These are phyloP conservation scores for Kwoniella dejecticola DNA, from an alignment of 768 basidiomycete genomes.

Conservation along the genomic window DNA sequence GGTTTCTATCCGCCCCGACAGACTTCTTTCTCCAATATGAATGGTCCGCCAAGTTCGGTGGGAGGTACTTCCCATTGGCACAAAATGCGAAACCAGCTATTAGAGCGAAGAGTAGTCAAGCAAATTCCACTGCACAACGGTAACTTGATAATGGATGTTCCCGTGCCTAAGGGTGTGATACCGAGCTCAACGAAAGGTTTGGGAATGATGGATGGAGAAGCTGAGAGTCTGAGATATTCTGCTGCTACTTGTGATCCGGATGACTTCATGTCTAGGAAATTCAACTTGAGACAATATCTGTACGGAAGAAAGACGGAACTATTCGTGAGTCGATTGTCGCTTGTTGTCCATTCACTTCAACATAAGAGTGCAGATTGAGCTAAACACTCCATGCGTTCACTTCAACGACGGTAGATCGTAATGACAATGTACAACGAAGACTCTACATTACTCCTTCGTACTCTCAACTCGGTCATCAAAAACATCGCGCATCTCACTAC, in stretches of 20 bases:
- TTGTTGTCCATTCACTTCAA: too few relatives aligned
- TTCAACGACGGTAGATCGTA: constrained; percentile 48
- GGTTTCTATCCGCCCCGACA: constrained; percentile 30
- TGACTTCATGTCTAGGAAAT: constrained; percentile 63
- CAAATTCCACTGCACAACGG: constrained; percentile 79
- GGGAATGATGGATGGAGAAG: constrained; percentile 49
- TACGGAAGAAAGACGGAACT: constrained; percentile 59
- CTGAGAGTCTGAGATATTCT: constrained; percentile 44
- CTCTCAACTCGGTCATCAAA: constrained; percentile 54
- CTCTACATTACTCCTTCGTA: constrained; percentile 46
- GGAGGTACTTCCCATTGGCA: constrained; percentile 48
- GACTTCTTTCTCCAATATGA: constrained; percentile 7
- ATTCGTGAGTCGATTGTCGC: constrained; percentile 55
- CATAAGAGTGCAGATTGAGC: too few relatives aligned
- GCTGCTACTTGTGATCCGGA: constrained; percentile 53
- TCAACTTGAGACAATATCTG: constrained; percentile 76
- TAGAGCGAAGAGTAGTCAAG: constrained; percentile 47
- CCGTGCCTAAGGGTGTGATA: constrained; percentile 74
- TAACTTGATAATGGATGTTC: constrained; percentile 80
- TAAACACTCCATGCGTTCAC: too few relatives aligned
- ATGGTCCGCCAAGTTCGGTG: constrained; percentile 7
- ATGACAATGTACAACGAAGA: constrained; percentile 55
- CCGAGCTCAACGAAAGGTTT: constrained; percentile 56
- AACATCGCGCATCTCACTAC: constrained; percentile 57
- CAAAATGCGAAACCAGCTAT: constrained; percentile 39